Conservation (phyloP, 805 yeast species). For the Metschnikowia kofuensis region DNA sequence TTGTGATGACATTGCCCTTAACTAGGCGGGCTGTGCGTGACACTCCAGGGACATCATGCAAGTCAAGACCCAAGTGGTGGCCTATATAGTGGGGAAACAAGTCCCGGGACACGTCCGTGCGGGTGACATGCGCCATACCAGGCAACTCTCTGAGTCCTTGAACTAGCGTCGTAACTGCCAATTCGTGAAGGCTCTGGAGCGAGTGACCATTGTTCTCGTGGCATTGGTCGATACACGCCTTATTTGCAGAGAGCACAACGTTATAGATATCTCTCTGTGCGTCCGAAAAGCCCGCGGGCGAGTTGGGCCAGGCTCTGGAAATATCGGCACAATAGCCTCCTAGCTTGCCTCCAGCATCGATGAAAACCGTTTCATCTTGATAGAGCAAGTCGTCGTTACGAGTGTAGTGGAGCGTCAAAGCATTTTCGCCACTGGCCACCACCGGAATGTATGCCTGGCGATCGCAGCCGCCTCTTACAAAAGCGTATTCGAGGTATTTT, state of each 20-base stretch:
- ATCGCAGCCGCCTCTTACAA: slow-evolving; percentile 86
- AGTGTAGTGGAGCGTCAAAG: slow-evolving; percentile 90
- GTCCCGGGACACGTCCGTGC: slow-evolving; percentile 47
- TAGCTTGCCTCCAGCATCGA: slow-evolving; percentile 90
- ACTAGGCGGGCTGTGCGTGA: slow-evolving; percentile 54
- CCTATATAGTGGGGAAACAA: slow-evolving; percentile 94
- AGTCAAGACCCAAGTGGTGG: slow-evolving; percentile 90
- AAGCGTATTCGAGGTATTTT: slow-evolving; percentile 76
- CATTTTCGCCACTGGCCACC: slow-evolving; percentile 90
- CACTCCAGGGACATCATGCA: slow-evolving; percentile 73
- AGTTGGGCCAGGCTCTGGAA: slow-evolving; percentile 93
- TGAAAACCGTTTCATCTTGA: slow-evolving; percentile 78
- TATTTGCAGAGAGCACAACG: slow-evolving; percentile 82
- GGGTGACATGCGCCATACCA: slow-evolving; percentile 58
- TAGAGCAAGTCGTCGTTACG: slow-evolving; percentile 81
- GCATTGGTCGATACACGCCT: slow-evolving; percentile 70
- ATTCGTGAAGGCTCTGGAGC: slow-evolving; percentile 71
- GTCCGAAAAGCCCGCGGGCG: slow-evolving; percentile 62
- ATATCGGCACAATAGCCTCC: slow-evolving; percentile 97
- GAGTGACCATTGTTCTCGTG: slow-evolving; percentile 50
- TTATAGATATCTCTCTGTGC: slow-evolving; percentile 86
- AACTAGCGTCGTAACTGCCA: slow-evolving; percentile 57
- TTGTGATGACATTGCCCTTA: slow-evolving; percentile 81
- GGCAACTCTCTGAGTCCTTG: slow-evolving; percentile 62
- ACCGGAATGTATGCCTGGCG: slow-evolving; percentile 91